These are phyloP conservation scores for Syzygium jambos DNA, from an alignment of 345 rosid species.

Conservation along the genomic window DNA sequence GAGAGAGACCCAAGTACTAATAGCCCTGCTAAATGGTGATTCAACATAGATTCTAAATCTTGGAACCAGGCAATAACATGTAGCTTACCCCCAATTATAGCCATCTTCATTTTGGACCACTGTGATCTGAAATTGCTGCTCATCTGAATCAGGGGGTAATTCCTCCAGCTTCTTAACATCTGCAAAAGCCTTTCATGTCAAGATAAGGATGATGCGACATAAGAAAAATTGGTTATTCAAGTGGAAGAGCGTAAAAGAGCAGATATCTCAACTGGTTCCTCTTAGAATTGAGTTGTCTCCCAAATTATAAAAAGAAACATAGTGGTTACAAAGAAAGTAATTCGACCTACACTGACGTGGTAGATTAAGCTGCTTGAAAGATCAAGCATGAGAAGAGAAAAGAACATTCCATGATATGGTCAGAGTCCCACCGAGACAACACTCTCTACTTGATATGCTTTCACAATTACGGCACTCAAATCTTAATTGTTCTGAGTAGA, in stretches of 20 bases:
- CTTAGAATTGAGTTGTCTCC: background rate
- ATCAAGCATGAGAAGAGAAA: background rate
- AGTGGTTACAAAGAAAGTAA: background rate
- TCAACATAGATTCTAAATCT: background rate
- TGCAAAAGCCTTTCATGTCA: slow-evolving; percentile 18
- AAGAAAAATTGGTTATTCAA: background rate
- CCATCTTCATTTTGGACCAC: slow-evolving; percentile 73
- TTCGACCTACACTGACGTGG: background rate
- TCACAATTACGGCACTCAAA: background rate
- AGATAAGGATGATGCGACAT: background rate
- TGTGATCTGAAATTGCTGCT: slow-evolving; percentile 70
- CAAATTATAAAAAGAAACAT: background rate
- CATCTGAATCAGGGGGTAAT: slow-evolving; percentile 69
- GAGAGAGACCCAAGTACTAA: background rate
- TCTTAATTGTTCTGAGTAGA: background rate
- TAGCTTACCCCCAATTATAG: slow-evolving; percentile 92
- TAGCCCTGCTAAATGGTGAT: background rate
- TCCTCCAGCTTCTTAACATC: slow-evolving; percentile 56
- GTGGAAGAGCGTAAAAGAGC: background rate
- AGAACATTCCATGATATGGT: background rate
- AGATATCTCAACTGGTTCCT: background rate
- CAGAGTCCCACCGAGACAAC: background rate
- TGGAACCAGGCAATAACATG: too few relatives aligned
- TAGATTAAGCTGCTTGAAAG: background rate
- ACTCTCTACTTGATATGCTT: background rate